Evolutionary conservation across 176 grass and related monocot genomes (phyloP), one percentile per base, ranked within the genome.

Genomic region (Oryza brachyantha): DNA sequence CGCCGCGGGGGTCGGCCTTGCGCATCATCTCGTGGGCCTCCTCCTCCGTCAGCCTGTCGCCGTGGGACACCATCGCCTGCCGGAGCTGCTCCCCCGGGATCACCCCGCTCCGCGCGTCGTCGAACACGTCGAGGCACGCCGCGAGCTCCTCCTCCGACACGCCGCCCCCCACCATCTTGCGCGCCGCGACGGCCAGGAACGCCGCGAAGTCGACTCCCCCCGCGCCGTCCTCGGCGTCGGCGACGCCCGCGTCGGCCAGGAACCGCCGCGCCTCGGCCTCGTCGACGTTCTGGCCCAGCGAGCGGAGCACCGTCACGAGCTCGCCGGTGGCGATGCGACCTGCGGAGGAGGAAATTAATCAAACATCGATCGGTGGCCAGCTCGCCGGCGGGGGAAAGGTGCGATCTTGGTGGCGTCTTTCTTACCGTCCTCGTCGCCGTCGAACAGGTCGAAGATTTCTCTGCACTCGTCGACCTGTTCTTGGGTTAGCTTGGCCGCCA

Each of bases 51-150:
- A 89, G 87, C 71, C 87, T 55, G 77, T 89, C 87, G 64, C 87
- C 87, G 43, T 84, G 87, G 71, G 8, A 8, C 7, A 75, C 0
- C 87, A 89, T 85, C 71, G 76, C 87, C 77, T 89, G 77, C 82
- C 87, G 87, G n/a, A 89, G 87, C 77, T 89, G 87, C 77, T 89
- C 87, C 54, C 71, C 36, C 4, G 81, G 81, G 86, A 88, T 88
- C 32, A 68, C 78, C 16, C 86, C 76, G 76, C 28, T 81, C 21
- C 55, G 68, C 26, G 42, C 72, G 81, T 88, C 86, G 70, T 88
- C 86, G 71, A 88, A 84, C 64, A 75, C 76, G 75, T 76, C 87
- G 7, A 89, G 70, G 71, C 63, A 84, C 70, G 34, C 57, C 1
- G 42, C 43, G 27, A 89, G 87, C 1, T 60, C 57, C 87, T 71